Evolutionary conservation across 2,329 filamentous ascomycete species (phyloP).

Genomic region (Nemania diffusa): DNA sequence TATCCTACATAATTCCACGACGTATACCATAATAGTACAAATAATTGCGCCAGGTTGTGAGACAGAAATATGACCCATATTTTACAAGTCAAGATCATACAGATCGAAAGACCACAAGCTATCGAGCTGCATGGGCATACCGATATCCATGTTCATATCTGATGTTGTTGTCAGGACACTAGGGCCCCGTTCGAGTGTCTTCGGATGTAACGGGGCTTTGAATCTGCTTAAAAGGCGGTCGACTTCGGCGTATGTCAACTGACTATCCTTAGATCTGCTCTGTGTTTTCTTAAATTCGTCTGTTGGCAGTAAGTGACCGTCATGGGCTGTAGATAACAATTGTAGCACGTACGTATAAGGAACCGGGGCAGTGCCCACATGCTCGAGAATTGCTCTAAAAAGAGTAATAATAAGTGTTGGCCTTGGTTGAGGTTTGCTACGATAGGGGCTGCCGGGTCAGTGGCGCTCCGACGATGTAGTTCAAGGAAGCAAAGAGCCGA

Average conservation of each 20-base stretch:
- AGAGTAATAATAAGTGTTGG: slow-evolving; percentile 39
- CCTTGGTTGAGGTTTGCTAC: slow-evolving; percentile 26
- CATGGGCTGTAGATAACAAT: neutral
- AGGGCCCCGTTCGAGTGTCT: slow-evolving; percentile 25
- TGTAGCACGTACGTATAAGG: slow-evolving; percentile 38
- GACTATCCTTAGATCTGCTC: slow-evolving; percentile 19
- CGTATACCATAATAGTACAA: neutral
- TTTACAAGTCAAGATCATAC: slow-evolving; percentile 13
- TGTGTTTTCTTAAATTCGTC: slow-evolving; percentile 32
- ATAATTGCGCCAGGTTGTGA: neutral
- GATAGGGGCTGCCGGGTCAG: slow-evolving; percentile 24
- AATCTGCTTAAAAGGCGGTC: slow-evolving; percentile 35
- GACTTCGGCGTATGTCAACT: slow-evolving; percentile 34
- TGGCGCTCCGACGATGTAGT: slow-evolving; percentile 43
- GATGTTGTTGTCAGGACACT: slow-evolving; percentile 2
- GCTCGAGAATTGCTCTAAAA: slow-evolving; percentile 41
- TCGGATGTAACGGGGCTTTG: slow-evolving; percentile 41
- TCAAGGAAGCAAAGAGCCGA: slow-evolving; percentile 46
- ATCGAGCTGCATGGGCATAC: slow-evolving; percentile 17
- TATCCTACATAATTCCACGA: neutral
- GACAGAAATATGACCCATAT: neutral
- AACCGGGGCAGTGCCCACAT: slow-evolving; percentile 41
- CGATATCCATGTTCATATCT: slow-evolving; percentile 5
- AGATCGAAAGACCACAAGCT: slow-evolving; percentile 35
- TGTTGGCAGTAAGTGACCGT: slow-evolving; percentile 25